These are phyloP conservation scores for Leccinellum luteum DNA, from an alignment of 768 basidiomycete genomes.

Conservation along the genomic window DNA sequence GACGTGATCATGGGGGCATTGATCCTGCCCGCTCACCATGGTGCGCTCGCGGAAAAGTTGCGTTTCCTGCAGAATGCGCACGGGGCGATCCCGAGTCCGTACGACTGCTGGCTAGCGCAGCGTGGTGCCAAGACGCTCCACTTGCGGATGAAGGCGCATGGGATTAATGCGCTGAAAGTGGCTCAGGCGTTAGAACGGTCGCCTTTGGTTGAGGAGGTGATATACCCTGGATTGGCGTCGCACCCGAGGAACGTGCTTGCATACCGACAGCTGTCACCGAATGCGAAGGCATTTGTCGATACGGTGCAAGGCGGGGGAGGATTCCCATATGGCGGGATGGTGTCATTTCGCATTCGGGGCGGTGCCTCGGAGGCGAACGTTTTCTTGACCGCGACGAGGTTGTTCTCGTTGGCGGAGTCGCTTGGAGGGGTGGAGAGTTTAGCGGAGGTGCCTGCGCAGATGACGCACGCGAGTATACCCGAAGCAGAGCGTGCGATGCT, in stretches of 20 bases:
- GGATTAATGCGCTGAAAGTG: slow-evolving; percentile 74
- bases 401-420: slow-evolving; percentile 85
- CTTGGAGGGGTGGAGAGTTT: slow-evolving; percentile 92
- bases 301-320: slow-evolving; percentile 41
- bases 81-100: slow-evolving; percentile 80
- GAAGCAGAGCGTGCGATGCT: slow-evolving; percentile 60
- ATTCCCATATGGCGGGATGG: slow-evolving; percentile 91
- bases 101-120: slow-evolving; percentile 84
- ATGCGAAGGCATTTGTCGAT: slow-evolving; percentile 65
- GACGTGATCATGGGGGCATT: slow-evolving; percentile 90
- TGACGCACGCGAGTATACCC: slow-evolving; percentile 86
- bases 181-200: slow-evolving; percentile 57
- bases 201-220: slow-evolving; percentile 70
- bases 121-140: slow-evolving; percentile 90
- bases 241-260: slow-evolving; percentile 69
- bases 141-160: slow-evolving; percentile 85
- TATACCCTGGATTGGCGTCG: slow-evolving; percentile 78
- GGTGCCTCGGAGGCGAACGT: slow-evolving; percentile 52
- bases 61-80: slow-evolving; percentile 90
- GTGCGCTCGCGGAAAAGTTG: slow-evolving; percentile 50
- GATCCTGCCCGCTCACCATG: slow-evolving; percentile 60
- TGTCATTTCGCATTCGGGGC: slow-evolving; percentile 65
- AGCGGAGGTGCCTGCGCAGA: slow-evolving; percentile 80
- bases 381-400: slow-evolving; percentile 61
- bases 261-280: slow-evolving; percentile 58